Conservation (phyloP, 2,329 filamentous ascomycete genomes). For the Paraphoma chrysanthemicola region DNA sequence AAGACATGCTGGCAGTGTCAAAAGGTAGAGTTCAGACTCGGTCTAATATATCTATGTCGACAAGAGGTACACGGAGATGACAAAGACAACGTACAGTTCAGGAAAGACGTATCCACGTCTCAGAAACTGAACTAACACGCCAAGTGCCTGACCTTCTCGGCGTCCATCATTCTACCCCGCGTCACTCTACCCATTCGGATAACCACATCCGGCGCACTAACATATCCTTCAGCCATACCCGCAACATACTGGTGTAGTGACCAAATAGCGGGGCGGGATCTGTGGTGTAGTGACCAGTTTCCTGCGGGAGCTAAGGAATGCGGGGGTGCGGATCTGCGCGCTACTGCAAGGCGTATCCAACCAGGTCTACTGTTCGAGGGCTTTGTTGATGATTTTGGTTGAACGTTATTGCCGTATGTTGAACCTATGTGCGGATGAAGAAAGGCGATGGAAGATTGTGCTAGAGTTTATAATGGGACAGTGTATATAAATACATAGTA, state of each 20-base stretch:
- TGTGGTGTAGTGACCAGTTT: slow-evolving; percentile 22
- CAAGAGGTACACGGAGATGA: too few species aligned
- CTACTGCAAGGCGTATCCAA: slow-evolving; percentile 13
- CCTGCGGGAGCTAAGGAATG: slow-evolving; percentile 12
- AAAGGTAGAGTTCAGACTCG: neutral
- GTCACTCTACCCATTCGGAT: neutral
- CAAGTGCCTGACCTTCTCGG: too few species aligned
- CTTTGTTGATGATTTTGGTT: neutral
- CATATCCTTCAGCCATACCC: neutral
- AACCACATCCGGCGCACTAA: neutral
- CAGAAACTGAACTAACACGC: too few species aligned
- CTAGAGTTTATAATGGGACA: too few species aligned
- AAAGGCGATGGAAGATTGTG: neutral
- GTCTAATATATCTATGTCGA: too few species aligned
- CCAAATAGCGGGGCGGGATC: slow-evolving; percentile 6
- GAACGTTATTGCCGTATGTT: neutral
- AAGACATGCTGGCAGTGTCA: slow-evolving; percentile 9
- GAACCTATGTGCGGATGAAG: neutral
- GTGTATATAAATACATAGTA: too few species aligned
- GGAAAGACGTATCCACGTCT: too few species aligned
- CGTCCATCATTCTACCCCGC: neutral
- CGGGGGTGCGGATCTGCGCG: slow-evolving; percentile 14
- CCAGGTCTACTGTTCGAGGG: neutral
- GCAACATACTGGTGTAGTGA: slow-evolving; percentile 11
- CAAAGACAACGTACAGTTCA: too few species aligned